Evolutionary conservation across 192 early-diverging fungal species (phyloP), one percentile per base, ranked within the genome.

Genomic region (Lobosporangium transversale): DNA sequence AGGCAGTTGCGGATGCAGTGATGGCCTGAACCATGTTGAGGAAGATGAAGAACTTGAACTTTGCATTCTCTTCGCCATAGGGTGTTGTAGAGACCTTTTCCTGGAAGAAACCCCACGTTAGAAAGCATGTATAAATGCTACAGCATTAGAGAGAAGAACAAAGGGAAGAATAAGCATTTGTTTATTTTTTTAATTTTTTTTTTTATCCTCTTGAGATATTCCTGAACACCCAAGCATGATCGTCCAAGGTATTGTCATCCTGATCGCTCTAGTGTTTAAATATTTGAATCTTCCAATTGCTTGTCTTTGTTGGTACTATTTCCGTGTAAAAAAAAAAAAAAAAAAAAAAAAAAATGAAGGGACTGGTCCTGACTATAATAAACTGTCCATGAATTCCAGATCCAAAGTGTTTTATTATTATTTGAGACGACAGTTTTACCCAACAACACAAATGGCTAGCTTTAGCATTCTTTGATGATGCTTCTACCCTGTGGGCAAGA

Each of bases 101-200:
- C 82, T 97, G 97, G 43, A 93, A 88, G 40, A 94, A 81, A 24
- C 94, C 96, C 97, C 97, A 99, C 35, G 95, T 94, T 65, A 99
- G 76, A 71, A 97, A 99, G 86, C 95, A 98, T 31, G 86, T 78
- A 74, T 99, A 99, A 57, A 99, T 98, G 52, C 97, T 76, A 37
- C 0, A 18, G 49, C 6, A 52, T 45, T 17, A 36, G 21, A 30
- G 21, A 21, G 18, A 37, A 29, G 1, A 12, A 7, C 2, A 11
- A 52, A 44, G 21, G 15, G 33, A 12, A 27, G 23, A 24, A 49
- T 26, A 20, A n/a, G n/a, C n/a, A n/a, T n/a, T n/a, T n/a, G n/a
- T n/a, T n/a, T n/a, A n/a, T n/a, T n/a, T n/a, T n/a, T n/a, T n/a
- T n/a, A n/a, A n/a, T n/a, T n/a, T n/a, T n/a, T n/a, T n/a, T n/a